phyloP scores from a whole-genome alignment of 352 stramenopile species.

The Blastocystis sp. region DNA sequence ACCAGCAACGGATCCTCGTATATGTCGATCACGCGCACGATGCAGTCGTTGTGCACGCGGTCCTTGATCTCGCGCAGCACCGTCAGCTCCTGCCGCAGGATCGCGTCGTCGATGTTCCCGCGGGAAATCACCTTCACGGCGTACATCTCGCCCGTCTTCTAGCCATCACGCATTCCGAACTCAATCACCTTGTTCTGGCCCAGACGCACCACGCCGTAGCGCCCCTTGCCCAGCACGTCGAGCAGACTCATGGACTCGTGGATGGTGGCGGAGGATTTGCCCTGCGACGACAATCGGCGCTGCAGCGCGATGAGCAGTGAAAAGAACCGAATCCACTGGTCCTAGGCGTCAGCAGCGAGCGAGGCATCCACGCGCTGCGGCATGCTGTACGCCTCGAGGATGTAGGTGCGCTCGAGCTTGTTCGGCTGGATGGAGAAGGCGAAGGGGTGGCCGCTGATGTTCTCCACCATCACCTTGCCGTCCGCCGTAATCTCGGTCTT shows the following conservation, averaged over 20 bases:
- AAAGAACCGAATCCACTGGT: constrained; percentile 46
- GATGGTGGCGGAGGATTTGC: not conserved
- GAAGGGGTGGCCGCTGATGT: constrained; percentile 40
- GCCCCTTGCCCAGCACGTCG: constrained; percentile 42
- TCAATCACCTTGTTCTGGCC: not conserved
- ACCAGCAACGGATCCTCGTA: constrained; percentile 25
- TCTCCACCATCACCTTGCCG: constrained; percentile 68
- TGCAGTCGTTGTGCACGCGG: not conserved
- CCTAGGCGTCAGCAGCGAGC: not conserved
- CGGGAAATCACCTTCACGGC: constrained; percentile 54
- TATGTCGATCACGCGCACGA: constrained; percentile 47
- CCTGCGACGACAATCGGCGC: not conserved
- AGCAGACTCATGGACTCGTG: constrained; percentile 24
- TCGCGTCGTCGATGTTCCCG: constrained; percentile 26
- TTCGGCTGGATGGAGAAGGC: constrained; percentile 54
- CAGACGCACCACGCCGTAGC: constrained; percentile 37
- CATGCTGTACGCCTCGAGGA: constrained; percentile 54
- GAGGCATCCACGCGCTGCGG: constrained; percentile 22
- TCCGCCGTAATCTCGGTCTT: constrained; percentile 44
- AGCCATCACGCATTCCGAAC: not conserved
- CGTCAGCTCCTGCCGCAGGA: constrained; percentile 21
- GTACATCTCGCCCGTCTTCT: constrained; percentile 45
- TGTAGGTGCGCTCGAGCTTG: constrained; percentile 36
- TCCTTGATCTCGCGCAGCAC: constrained; percentile 37
- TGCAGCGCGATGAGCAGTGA: constrained; percentile 12